Evolutionary conservation across 2,329 filamentous ascomycete genomes (phyloP).

Genomic region (Parastagonospora nodorum): DNA sequence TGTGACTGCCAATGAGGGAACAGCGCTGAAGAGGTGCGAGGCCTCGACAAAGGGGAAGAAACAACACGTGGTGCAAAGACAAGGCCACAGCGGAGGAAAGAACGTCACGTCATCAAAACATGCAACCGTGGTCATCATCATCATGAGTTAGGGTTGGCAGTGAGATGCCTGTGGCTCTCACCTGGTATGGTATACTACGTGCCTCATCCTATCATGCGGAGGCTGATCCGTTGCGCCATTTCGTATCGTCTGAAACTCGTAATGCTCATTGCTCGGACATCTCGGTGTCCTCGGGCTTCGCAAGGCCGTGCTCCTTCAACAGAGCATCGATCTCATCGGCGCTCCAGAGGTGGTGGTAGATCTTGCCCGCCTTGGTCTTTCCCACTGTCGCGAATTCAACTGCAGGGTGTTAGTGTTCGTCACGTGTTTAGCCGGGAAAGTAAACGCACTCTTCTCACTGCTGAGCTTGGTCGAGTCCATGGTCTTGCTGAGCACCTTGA

Average conservation of each 20-base stretch:
- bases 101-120: not conserved
- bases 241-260: slow-evolving; percentile 25
- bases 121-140: slow-evolving; percentile 11
- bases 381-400: slow-evolving; percentile 99
- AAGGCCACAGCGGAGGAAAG: not conserved
- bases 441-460: slow-evolving; percentile 91
- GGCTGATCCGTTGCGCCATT: slow-evolving; percentile 27
- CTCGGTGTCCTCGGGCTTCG: slow-evolving; percentile 61
- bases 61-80: not conserved
- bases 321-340: slow-evolving; percentile 95
- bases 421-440: not conserved
- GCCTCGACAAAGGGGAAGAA: not conserved
- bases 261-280: slow-evolving; percentile 40
- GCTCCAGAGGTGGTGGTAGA: slow-evolving; percentile 97
- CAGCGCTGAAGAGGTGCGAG: too few species aligned
- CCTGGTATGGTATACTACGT: slow-evolving; percentile 40
- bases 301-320: slow-evolving; percentile 92
- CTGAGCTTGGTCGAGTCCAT: slow-evolving; percentile 99
- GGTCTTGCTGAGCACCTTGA: slow-evolving; percentile 99
- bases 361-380: slow-evolving; percentile 90
- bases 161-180: slow-evolving; percentile 33
- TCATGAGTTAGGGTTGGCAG: slow-evolving; percentile 35
- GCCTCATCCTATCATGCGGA: slow-evolving; percentile 35
- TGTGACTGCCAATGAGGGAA: not conserved
- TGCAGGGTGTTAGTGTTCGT: slow-evolving; percentile 49